These are phyloP conservation scores for Trichoderma breve DNA, from an alignment of 2,329 filamentous ascomycete genomes.

Conservation along the genomic window DNA sequence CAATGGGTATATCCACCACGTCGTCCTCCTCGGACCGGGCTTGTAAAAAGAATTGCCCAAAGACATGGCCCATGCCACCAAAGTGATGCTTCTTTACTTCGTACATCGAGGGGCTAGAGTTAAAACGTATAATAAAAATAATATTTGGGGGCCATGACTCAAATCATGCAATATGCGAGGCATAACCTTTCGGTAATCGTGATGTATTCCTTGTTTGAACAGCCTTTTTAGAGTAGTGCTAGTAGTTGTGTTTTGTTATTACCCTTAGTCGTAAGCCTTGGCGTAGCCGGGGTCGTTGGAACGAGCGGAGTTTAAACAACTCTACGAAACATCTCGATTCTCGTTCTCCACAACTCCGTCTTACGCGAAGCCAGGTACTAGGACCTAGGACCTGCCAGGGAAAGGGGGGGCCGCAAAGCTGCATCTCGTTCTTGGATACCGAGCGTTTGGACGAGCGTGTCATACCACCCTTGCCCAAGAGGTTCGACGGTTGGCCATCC, in stretches of 20 bases:
- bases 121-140: neutral
- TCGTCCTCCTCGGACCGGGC: conserved; percentile 14
- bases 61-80: conserved; percentile 13
- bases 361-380: neutral
- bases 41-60: neutral
- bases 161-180: neutral
- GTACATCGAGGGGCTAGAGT: neutral
- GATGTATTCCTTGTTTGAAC: neutral
- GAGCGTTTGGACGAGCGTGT: neutral
- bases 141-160: neutral
- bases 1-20: conserved; percentile 18
- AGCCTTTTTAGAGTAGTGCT: neutral
- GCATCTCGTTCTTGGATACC: neutral
- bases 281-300: neutral
- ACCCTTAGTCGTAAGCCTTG: neutral
- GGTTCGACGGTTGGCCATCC: neutral
- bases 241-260: neutral
- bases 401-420: neutral
- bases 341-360: neutral
- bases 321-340: neutral
- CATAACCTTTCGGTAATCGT: neutral
- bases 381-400: neutral
- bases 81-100: conserved; percentile 4
- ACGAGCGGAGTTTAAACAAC: neutral
- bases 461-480: neutral